Base-by-base conservation (phyloP, 371 early-diverging fungal species). In the Lichtheimia corymbifera region DNA sequence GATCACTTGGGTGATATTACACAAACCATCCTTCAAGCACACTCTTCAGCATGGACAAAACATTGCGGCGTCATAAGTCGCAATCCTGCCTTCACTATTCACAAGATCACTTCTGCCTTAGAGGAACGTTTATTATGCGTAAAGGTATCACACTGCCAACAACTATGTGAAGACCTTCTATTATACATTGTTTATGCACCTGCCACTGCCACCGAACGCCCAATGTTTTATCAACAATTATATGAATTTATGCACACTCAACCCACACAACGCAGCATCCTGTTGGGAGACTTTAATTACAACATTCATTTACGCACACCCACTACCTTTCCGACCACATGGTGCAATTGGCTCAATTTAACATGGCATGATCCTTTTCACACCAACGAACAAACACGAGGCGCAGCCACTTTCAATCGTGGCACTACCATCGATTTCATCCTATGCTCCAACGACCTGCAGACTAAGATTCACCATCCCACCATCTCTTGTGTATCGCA, bases 201-300 rank as follows among this genome's bases (percentile, higher is more conserved):
- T 40, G 53, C 60, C 27, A 7, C 4, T 5, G 45, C 41, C 1
- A 4, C 17, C 2, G 40, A 28, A 2, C 53, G 53, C 1, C 43
- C 53, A 9, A 5, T 44, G 4, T 60, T 60, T 43, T 60, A 18
- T 41, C 14, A 22, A 15, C 18, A 44, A 28, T 25, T 60, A 17
- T 7, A 20, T n/a, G 20, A 30, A 1, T 9, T 51, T 4, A 17
- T 49, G 15, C 28, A 50, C 28, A 30, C 28, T 6, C 18, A 50
- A 22, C 59, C 49, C 4, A 22, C 60, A 14, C 60, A n/a, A 3
- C 60, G 60, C 60, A 42, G 50, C 22, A 20, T 60, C 50, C 41
- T 60, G 3, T 47, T 60, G 12, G 60, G 60, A 1, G 60, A 60
- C 53, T 60, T 60, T 27, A 60, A 60, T 20, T 45, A 60, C 44